These are phyloP conservation scores for Sequoiadendron giganteum DNA, from an alignment of 75 land plant genomes.

Conservation along the genomic window DNA sequence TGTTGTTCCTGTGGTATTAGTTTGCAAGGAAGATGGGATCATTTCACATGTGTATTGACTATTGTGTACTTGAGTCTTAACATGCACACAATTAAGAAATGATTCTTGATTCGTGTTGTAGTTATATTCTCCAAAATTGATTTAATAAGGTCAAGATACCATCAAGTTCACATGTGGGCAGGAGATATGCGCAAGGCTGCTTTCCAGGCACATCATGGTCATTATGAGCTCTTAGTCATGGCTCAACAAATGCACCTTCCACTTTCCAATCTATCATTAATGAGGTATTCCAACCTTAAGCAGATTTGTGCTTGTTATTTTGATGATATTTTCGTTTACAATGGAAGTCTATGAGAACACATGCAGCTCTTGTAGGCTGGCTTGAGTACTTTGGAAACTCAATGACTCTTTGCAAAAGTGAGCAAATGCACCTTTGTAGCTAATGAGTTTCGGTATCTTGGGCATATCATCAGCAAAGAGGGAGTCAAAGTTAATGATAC, in stretches of 20 bases:
- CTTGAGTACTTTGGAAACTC: background rate
- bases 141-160: conserved; percentile 5
- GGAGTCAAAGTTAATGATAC: background rate
- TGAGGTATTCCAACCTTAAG: conserved; percentile 3
- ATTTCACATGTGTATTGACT: too few relatives aligned
- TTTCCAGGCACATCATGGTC: background rate
- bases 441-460: background rate
- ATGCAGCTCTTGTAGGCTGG: background rate
- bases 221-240: conserved; percentile 16
- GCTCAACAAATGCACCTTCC: conserved; percentile 15
- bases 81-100: too few relatives aligned
- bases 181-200: conserved; percentile 9
- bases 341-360: background rate
- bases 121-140: conserved; percentile 18
- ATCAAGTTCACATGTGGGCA: background rate
- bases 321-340: conserved; percentile 23
- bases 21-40: too few relatives aligned
- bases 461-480: background rate
- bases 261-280: conserved; percentile 11
- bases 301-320: conserved; percentile 12
- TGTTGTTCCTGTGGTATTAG: too few relatives aligned
- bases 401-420: background rate
- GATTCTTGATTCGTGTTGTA: too few relatives aligned
- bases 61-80: too few relatives aligned
- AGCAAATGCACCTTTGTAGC: background rate